These are phyloP conservation scores for Wallacemonas sp. DNA, from an alignment of 208 protist genomes.

Conservation along the genomic window DNA sequence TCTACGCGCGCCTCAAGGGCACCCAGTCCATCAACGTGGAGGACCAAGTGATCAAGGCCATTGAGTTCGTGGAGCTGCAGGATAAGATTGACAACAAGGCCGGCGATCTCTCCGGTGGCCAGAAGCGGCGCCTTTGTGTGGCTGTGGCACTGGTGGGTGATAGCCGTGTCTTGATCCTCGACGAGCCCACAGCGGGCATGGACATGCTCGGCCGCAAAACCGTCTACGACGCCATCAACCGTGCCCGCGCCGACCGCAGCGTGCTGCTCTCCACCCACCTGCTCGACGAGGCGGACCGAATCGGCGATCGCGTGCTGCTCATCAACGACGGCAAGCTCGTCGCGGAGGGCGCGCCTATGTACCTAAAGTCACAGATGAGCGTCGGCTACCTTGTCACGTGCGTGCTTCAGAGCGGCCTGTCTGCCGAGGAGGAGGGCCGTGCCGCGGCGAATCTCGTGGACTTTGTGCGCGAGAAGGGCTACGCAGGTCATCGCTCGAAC, in stretches of 20 bases:
- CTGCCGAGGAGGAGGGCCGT: conserved; percentile 31
- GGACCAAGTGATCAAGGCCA: conserved; percentile 39
- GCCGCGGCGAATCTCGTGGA: conserved; percentile 39
- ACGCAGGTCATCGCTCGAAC: conserved; percentile 16
- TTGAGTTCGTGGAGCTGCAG: conserved; percentile 52
- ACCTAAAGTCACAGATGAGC: conserved; percentile 75
- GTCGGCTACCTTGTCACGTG: conserved; percentile 75
- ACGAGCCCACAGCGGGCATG: conserved; percentile 93
- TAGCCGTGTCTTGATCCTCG: conserved; percentile 74
- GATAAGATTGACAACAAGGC: conserved; percentile 56
- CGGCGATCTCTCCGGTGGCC: conserved; percentile 65
- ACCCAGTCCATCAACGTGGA: conserved; percentile 36
- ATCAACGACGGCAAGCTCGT: conserved; percentile 74
- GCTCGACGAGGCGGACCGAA: conserved; percentile 96
- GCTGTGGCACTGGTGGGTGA: conserved; percentile 85
- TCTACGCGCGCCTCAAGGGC: conserved; percentile 92
- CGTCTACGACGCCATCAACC: conserved; percentile 72
- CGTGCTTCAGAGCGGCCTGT: conserved; percentile 48
- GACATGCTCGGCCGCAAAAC: conserved; percentile 69
- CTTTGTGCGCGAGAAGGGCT: conserved; percentile 52
- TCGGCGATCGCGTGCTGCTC: conserved; percentile 93
- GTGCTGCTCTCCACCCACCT: conserved; percentile 88
- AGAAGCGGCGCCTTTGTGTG: conserved; percentile 81
- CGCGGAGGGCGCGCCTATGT: conserved; percentile 66
- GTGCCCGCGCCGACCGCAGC: conserved; percentile 39